Evolutionary conservation across 257 asterid species (phyloP).

Genomic region (Solanum medicagineum): DNA sequence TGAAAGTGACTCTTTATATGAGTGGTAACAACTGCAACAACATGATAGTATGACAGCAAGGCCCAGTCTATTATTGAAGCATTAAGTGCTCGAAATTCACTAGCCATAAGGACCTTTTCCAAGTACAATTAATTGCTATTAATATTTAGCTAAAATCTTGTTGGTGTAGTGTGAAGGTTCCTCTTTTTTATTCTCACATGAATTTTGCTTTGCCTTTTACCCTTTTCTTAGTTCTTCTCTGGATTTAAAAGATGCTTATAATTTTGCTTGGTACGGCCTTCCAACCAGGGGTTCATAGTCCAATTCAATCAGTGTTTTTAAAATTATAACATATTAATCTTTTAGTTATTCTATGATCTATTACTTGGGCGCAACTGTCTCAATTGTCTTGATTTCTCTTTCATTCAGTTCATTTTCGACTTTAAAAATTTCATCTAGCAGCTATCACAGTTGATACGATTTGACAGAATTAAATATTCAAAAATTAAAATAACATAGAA

Average conservation of each 20-base stretch:
- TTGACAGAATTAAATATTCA: not conserved
- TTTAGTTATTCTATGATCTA: too few relatives aligned
- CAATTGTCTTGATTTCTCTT: too few relatives aligned
- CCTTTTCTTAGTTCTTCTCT: not conserved
- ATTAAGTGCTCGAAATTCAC: not conserved
- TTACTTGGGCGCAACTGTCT: too few relatives aligned
- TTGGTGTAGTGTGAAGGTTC: not conserved
- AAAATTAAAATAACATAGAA: too few relatives aligned
- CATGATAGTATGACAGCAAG: not conserved
- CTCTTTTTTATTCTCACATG: not conserved
- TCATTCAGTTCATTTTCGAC: too few relatives aligned
- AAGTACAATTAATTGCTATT: not conserved
- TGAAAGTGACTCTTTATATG: not conserved
- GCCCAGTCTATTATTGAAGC: not conserved
- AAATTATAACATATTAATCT: too few relatives aligned
- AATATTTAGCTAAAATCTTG: not conserved
- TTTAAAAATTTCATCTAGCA: too few relatives aligned
- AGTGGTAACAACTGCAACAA: not conserved
- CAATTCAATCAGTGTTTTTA: too few relatives aligned
- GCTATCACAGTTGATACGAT: too few relatives aligned
- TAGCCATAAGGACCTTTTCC: not conserved
- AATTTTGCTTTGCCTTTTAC: not conserved
- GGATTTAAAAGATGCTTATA: not conserved
- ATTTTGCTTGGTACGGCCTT: not conserved
- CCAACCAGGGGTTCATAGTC: not conserved